Percentiles rank a stretch among this genome's conserved stretches.
These are phyloP conservation scores for Zymoseptoria ardabiliae DNA, from an alignment of 2,329 filamentous ascomycete genomes.

Conservation along the genomic window DNA sequence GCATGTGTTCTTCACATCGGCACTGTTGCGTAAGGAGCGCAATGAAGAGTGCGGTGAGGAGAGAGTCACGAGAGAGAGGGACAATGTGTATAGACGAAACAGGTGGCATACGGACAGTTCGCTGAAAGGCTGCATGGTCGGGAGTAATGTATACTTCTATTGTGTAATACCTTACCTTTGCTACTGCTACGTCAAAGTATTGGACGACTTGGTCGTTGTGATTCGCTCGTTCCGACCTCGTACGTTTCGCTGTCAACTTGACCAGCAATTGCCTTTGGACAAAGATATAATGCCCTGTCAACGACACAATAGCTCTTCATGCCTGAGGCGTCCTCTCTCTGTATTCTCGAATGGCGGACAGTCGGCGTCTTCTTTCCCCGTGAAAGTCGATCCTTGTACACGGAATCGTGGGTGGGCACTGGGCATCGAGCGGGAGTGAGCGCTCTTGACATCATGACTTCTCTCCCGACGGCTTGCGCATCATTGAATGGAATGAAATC, in stretches of 20 bases:
- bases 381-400: neutral
- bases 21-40: neutral
- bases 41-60: neutral
- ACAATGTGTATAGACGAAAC: neutral
- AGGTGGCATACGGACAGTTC: neutral
- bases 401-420: neutral
- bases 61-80: neutral
- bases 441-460: slow-evolving; percentile 3
- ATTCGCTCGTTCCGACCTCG: too few species aligned
- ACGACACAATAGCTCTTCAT: too few species aligned
- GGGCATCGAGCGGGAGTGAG: neutral
- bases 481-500: neutral
- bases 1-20: neutral
- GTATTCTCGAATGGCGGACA: neutral
- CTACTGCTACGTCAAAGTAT: neutral
- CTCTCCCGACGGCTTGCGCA: neutral
- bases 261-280: too few species aligned
- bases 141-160: neutral
- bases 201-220: too few species aligned
- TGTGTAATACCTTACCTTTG: neutral
- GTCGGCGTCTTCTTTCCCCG: neutral
- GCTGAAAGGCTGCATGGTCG: neutral
- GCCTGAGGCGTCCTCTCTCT: too few species aligned
- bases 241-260: too few species aligned
- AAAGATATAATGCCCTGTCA: too few species aligned